Conservation (phyloP, 2,329 filamentous ascomycete species). For the Phyllosticta citrichinensis region DNA sequence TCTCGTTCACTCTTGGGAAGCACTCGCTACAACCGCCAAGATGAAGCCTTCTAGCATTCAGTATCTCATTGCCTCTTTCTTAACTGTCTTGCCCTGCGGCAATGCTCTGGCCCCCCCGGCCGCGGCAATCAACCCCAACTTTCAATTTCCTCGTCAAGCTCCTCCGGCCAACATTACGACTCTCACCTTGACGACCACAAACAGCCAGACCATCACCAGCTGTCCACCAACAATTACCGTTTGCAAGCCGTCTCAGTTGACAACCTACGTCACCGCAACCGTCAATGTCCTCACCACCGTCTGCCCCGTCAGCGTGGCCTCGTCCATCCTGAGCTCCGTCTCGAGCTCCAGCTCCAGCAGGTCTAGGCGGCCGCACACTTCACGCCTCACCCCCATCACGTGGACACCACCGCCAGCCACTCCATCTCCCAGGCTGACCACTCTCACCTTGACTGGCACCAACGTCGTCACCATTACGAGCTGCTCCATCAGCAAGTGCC, state of each 20-base stretch:
- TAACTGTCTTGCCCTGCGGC: not conserved
- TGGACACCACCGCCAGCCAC: not conserved
- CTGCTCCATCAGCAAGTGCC: constrained; percentile 16
- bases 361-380: not conserved
- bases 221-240: constrained; percentile 16
- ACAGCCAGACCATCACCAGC: constrained; percentile 16
- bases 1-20: not conserved
- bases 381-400: not conserved
- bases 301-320: constrained; percentile 6
- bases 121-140: not conserved
- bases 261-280: constrained; percentile 12
- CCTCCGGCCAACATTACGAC: not conserved
- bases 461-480: constrained; percentile 15
- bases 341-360: constrained; percentile 10
- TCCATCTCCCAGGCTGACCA: not conserved
- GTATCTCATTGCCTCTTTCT: not conserved
- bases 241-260: constrained; percentile 14
- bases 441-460: constrained; percentile 8
- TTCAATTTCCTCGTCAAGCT: not conserved
- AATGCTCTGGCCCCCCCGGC: not conserved
- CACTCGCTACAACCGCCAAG: not conserved
- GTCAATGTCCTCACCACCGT: constrained; percentile 13
- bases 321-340: constrained; percentile 11
- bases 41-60: not conserved
- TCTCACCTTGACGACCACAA: constrained; percentile 6